A percentile compares a stretch with the other conserved stretches of the same genome.
phyloP scores from a whole-genome alignment of 2,329 filamentous ascomycete genomes.

The Colletotrichum sp. region DNA sequence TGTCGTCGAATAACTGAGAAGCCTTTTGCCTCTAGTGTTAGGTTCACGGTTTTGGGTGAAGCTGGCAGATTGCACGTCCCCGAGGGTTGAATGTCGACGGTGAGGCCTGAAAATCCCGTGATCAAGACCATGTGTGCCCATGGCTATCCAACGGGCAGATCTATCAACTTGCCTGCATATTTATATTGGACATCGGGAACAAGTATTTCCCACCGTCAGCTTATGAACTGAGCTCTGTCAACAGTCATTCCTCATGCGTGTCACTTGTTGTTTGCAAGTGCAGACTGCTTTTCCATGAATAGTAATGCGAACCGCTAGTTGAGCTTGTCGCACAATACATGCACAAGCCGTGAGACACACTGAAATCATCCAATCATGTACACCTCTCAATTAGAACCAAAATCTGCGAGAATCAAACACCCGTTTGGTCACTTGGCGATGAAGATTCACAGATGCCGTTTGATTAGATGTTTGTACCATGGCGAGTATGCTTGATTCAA shows the following conservation, averaged over 20 bases:
- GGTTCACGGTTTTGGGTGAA: not conserved
- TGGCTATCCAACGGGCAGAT: not conserved
- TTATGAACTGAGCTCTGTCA: not conserved
- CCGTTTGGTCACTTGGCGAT: not conserved
- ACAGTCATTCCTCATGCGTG: not conserved
- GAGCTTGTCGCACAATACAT: not conserved
- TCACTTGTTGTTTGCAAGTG: not conserved
- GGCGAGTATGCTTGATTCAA: not conserved
- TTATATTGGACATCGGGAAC: not conserved
- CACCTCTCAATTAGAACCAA: not conserved
- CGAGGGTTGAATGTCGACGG: not conserved
- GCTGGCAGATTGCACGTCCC: not conserved
- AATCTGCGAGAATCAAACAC: not conserved
- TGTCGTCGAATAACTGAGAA: not conserved
- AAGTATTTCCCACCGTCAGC: not conserved
- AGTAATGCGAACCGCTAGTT: not conserved
- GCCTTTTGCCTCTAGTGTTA: not conserved
- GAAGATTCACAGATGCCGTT: not conserved
- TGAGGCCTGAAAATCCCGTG: not conserved
- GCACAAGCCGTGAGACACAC: not conserved
- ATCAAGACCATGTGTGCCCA: not conserved
- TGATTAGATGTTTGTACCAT: not conserved
- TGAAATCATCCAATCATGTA: not conserved
- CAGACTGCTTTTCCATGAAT: not conserved
- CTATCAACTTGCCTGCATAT: not conserved